phyloP scores from a whole-genome alignment of 2,329 filamentous ascomycete genomes.

The Hirsutella minnesotensis region DNA sequence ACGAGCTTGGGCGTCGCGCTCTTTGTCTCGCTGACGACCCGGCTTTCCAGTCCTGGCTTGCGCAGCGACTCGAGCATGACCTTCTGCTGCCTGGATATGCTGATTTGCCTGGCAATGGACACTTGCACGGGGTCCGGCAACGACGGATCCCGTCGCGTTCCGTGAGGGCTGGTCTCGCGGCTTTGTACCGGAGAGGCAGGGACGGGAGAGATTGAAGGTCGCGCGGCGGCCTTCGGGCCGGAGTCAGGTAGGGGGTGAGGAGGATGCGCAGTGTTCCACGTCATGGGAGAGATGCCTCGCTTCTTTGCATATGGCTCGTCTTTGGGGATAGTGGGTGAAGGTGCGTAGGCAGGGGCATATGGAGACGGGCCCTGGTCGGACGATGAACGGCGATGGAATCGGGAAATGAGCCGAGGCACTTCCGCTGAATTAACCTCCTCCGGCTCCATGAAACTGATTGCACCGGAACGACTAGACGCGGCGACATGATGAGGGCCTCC shows the following conservation, averaged over 20 bases:
- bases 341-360: not conserved
- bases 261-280: slow-evolving; percentile 4
- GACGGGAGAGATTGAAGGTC: not conserved
- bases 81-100: slow-evolving; percentile 49
- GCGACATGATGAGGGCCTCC: slow-evolving; percentile 2
- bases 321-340: not conserved
- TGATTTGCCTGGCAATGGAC: slow-evolving; percentile 58
- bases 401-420: slow-evolving; percentile 8
- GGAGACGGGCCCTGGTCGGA: not conserved
- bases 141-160: slow-evolving; percentile 19
- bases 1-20: slow-evolving; percentile 35
- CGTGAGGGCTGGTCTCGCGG: slow-evolving; percentile 3
- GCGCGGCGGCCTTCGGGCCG: not conserved
- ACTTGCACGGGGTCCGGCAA: slow-evolving; percentile 46
- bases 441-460: not conserved
- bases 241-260: not conserved
- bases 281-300: not conserved
- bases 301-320: not conserved
- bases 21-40: slow-evolving; percentile 22
- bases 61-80: slow-evolving; percentile 45
- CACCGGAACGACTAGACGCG: not conserved
- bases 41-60: slow-evolving; percentile 7
- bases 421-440: not conserved
- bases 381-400: slow-evolving; percentile 5
- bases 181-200: not conserved